Evolutionary conservation across 805 yeast genomes (phyloP).

Genomic region (Starmerella apis): DNA sequence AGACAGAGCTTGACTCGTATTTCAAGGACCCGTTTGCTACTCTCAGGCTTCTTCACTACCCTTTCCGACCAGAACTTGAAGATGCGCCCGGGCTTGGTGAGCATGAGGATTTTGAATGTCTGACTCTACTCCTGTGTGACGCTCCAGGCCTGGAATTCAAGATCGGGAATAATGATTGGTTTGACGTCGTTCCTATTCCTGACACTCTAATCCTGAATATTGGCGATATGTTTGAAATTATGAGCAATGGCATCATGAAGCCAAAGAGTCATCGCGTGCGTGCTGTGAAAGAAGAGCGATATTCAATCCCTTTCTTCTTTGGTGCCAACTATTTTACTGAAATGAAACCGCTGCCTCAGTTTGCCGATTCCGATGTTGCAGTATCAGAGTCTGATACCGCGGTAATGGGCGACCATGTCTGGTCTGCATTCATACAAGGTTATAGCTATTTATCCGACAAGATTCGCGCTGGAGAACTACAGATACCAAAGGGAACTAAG

Average conservation of each 20-base stretch:
- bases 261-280: constrained; percentile 50
- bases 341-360: constrained; percentile 15
- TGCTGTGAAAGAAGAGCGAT: constrained; percentile 35
- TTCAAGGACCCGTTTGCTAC: constrained; percentile 23
- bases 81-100: constrained; percentile 49
- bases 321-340: constrained; percentile 12
- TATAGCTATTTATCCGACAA: constrained; percentile 6
- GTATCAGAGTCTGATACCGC: neutral
- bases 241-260: constrained; percentile 48
- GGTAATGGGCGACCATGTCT: constrained; percentile 14
- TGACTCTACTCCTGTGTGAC: constrained; percentile 44
- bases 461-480: neutral
- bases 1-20: constrained; percentile 40
- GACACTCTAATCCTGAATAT: constrained; percentile 46
- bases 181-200: constrained; percentile 42
- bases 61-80: constrained; percentile 25
- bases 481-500: constrained; percentile 1
- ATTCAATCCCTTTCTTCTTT: constrained; percentile 26
- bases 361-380: neutral
- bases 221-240: constrained; percentile 53
- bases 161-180: constrained; percentile 47
- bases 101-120: constrained; percentile 44
- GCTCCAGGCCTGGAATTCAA: constrained; percentile 46
- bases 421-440: constrained; percentile 10
- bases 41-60: constrained; percentile 50